Conservation (phyloP, 257 asterid genomes). For the Nicotiana knightiana region DNA sequence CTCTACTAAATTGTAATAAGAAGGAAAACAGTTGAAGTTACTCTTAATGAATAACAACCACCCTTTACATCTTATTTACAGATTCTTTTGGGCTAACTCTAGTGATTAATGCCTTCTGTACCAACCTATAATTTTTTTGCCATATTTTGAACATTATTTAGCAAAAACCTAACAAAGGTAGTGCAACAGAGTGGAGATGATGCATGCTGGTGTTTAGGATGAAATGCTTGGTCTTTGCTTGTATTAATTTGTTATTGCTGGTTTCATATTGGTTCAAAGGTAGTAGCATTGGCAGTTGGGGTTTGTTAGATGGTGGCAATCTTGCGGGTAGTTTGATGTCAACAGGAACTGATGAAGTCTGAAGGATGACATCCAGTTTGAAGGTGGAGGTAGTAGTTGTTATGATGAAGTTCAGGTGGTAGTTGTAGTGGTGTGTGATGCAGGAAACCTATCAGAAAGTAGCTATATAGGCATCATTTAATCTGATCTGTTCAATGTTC, state of each 20-base stretch:
- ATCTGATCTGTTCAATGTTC: background rate
- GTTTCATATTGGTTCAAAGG: background rate
- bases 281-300: background rate
- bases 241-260: background rate
- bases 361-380: background rate
- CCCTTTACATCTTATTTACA: background rate
- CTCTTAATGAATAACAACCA: background rate
- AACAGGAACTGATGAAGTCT: background rate
- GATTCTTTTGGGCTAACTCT: background rate
- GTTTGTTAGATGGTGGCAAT: background rate
- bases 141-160: background rate
- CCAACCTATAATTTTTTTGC: background rate
- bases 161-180: background rate
- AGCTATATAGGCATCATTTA: background rate
- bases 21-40: background rate
- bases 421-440: background rate
- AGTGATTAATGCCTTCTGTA: background rate
- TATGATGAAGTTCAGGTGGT: too few relatives aligned
- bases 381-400: background rate
- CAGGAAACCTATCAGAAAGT: background rate
- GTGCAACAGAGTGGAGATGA: background rate
- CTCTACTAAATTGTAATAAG: background rate
- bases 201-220: background rate
- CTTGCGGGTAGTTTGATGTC: background rate
- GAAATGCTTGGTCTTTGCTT: background rate